Conservation (phyloP, 805 yeast species). For the Suhomyces sp. region DNA sequence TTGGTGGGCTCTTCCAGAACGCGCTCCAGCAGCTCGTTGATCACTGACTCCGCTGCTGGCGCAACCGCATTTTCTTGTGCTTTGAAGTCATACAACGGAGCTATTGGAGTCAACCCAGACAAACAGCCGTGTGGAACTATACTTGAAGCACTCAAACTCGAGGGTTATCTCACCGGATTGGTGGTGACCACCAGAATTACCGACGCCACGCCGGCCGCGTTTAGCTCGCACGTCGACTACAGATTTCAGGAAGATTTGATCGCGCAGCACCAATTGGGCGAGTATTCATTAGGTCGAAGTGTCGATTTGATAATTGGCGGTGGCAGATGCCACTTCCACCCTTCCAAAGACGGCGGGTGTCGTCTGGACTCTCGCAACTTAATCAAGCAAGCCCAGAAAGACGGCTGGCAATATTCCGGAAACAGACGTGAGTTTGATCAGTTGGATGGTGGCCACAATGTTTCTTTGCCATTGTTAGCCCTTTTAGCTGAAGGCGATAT, state of each 20-base stretch:
- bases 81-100: constrained; percentile 81
- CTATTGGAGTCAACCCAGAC: constrained; percentile 76
- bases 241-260: constrained; percentile 80
- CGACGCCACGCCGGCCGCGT: constrained; percentile 94
- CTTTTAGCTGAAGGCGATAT: constrained; percentile 73
- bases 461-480: constrained; percentile 72
- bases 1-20: constrained; percentile 85
- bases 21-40: constrained; percentile 66
- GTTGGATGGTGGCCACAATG: constrained; percentile 54
- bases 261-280: constrained; percentile 84
- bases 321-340: constrained; percentile 81
- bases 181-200: constrained; percentile 92
- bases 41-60: constrained; percentile 96
- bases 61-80: constrained; percentile 93
- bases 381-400: constrained; percentile 54
- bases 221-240: constrained; percentile 72
- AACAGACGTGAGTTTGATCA: constrained; percentile 57
- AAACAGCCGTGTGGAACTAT: constrained; percentile 82
- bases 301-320: constrained; percentile 90
- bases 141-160: constrained; percentile 79
- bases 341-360: constrained; percentile 49
- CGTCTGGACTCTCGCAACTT: constrained; percentile 70
- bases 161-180: constrained; percentile 80
- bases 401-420: constrained; percentile 67
- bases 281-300: constrained; percentile 70